A percentile compares a stretch with the other conserved stretches of the same genome.
Evolutionary conservation across 208 protist species (phyloP).

Genomic region (Porcisia hertigi): DNA sequence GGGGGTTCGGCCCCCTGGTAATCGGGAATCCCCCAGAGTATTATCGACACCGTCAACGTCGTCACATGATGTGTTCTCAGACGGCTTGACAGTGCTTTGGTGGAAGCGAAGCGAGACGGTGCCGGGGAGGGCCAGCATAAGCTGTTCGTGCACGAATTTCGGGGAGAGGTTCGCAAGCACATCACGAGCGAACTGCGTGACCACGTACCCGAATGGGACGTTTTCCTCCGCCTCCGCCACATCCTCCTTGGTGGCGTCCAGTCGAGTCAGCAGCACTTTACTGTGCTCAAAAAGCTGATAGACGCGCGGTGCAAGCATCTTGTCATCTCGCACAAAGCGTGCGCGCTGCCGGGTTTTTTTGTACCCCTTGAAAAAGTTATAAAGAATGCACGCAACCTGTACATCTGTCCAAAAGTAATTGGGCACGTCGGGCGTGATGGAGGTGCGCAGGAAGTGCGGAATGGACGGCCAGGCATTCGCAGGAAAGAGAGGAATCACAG

Average conservation of each 20-base stretch:
- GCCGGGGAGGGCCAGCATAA: constrained; percentile 37
- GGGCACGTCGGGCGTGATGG: constrained; percentile 41
- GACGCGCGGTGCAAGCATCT: constrained; percentile 65
- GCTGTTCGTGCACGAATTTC: constrained; percentile 3
- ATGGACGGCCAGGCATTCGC: constrained; percentile 45
- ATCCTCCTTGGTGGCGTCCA: constrained; percentile 62
- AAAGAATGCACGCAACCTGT: constrained; percentile 41
- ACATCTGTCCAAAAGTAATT: constrained; percentile 64
- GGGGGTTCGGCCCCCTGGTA: not conserved
- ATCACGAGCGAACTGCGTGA: constrained; percentile 45
- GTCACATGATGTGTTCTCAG: not conserved
- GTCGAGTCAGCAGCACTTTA: constrained; percentile 27
- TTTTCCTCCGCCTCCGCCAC: constrained; percentile 39
- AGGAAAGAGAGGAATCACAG: constrained; percentile 59
- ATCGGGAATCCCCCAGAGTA: not conserved
- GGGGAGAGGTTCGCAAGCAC: constrained; percentile 37
- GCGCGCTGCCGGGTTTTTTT: constrained; percentile 31
- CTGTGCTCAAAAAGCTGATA: constrained; percentile 63
- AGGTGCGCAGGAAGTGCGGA: constrained; percentile 78
- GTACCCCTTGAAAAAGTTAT: constrained; percentile 57
- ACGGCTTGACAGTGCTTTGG: not conserved
- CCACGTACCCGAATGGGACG: constrained; percentile 71
- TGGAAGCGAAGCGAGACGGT: constrained; percentile 18
- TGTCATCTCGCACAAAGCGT: constrained; percentile 48
- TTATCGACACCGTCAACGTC: not conserved